Evolutionary conservation across 768 basidiomycete genomes (phyloP).

Genomic region (Termitomyces sp.): DNA sequence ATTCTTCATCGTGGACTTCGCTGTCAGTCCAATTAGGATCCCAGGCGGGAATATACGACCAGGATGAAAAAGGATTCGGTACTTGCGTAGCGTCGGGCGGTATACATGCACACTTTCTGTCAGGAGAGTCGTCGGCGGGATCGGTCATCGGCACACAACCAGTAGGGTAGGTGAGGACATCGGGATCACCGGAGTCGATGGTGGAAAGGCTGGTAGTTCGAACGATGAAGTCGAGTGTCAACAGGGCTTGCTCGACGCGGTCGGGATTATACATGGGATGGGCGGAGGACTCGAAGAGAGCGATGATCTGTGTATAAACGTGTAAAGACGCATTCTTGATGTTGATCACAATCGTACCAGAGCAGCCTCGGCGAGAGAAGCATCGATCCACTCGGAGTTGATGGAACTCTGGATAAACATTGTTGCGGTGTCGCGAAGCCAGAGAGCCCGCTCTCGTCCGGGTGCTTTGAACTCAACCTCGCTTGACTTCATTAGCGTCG

Average conservation of each 20-base stretch:
- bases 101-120: slow-evolving; percentile 44
- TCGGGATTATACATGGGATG: slow-evolving; percentile 62
- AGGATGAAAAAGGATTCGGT: slow-evolving; percentile 36
- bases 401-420: slow-evolving; percentile 48
- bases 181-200: slow-evolving; percentile 52
- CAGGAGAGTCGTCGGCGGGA: slow-evolving; percentile 22
- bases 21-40: slow-evolving; percentile 49
- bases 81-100: slow-evolving; percentile 30
- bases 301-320: slow-evolving; percentile 51
- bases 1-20: slow-evolving; percentile 64
- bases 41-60: slow-evolving; percentile 58
- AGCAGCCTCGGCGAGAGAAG: slow-evolving; percentile 69
- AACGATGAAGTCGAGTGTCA: slow-evolving; percentile 63
- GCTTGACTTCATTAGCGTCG: slow-evolving; percentile 70
- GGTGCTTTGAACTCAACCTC: slow-evolving; percentile 50
- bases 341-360: slow-evolving; percentile 33
- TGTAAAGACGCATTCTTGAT: background rate
- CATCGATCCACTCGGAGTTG: slow-evolving; percentile 50
- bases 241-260: slow-evolving; percentile 48
- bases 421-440: slow-evolving; percentile 55
- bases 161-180: slow-evolving; percentile 47
- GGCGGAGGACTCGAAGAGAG: slow-evolving; percentile 73
- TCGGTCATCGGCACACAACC: slow-evolving; percentile 48
- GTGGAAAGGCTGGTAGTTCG: slow-evolving; percentile 49
- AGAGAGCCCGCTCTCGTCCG: slow-evolving; percentile 57